These are phyloP conservation scores for Pseudogymnoascus sp. DNA, from an alignment of 2,329 filamentous ascomycete genomes.

Conservation along the genomic window DNA sequence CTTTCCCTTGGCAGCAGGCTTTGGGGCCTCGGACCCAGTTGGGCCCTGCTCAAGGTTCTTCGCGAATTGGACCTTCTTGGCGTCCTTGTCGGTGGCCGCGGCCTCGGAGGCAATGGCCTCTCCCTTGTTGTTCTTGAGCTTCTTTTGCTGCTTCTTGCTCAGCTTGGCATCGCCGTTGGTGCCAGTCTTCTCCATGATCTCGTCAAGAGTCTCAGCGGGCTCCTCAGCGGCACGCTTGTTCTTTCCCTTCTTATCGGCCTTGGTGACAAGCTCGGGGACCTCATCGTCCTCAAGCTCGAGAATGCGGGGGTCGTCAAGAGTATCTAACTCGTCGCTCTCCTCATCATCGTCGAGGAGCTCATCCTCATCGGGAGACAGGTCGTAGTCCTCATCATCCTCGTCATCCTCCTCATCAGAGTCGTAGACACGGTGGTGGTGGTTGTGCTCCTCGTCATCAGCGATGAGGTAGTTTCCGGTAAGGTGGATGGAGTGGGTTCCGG, in stretches of 20 bases:
- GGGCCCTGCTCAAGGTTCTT: slow-evolving; percentile 98
- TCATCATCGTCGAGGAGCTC: slow-evolving; percentile 57
- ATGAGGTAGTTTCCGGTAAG: slow-evolving; percentile 96
- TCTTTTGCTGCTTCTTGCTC: slow-evolving; percentile 96
- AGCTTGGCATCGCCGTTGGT: slow-evolving; percentile 57
- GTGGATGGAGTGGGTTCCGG: slow-evolving; percentile 81
- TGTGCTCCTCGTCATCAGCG: slow-evolving; percentile 46
- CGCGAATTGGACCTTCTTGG: slow-evolving; percentile 98
- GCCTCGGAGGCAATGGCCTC: slow-evolving; percentile 62
- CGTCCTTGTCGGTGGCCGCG: slow-evolving; percentile 49
- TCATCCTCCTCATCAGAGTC: slow-evolving; percentile 55
- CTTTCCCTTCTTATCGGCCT: slow-evolving; percentile 58
- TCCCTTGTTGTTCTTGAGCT: slow-evolving; percentile 97
- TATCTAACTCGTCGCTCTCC: slow-evolving; percentile 71
- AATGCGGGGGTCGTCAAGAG: slow-evolving; percentile 70
- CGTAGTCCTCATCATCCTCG: slow-evolving; percentile 66
- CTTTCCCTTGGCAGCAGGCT: slow-evolving; percentile 46
- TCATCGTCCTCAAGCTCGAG: slow-evolving; percentile 80
- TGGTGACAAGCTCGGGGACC: slow-evolving; percentile 50
- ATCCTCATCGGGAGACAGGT: slow-evolving; percentile 71
- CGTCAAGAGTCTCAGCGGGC: slow-evolving; percentile 63
- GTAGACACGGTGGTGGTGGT: slow-evolving; percentile 51
- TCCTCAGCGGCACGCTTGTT: slow-evolving; percentile 87
- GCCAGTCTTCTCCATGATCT: slow-evolving; percentile 69
- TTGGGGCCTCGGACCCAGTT: slow-evolving; percentile 57